These are phyloP conservation scores for Larix sibirica DNA, from an alignment of 83 land plant genomes.

Conservation along the genomic window DNA sequence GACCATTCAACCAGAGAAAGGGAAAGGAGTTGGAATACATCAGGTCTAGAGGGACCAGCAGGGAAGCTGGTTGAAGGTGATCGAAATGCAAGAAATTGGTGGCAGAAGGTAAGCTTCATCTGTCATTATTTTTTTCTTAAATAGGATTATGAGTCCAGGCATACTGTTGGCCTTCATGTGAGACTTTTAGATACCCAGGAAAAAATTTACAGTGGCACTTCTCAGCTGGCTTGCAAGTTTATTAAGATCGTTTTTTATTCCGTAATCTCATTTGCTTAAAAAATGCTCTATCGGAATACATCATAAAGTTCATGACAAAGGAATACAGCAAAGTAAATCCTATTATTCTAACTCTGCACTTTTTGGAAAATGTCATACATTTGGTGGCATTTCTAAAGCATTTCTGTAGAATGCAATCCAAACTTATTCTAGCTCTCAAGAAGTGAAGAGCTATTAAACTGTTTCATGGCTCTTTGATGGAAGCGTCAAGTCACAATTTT, in stretches of 20 bases:
- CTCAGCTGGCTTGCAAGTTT: neutral
- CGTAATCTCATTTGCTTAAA: no score
- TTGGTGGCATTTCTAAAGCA: neutral
- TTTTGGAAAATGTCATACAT: neutral
- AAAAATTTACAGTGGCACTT: neutral
- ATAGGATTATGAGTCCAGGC: neutral
- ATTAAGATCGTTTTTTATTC: neutral
- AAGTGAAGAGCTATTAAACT: no score
- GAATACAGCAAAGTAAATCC: neutral
- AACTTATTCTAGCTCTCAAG: neutral
- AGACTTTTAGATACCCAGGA: neutral
- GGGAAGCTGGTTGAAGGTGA: constrained; percentile 85
- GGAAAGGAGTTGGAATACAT: constrained; percentile 69
- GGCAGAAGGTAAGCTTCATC: constrained; percentile 77
- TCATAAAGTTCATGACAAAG: no score
- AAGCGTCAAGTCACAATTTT: no score
- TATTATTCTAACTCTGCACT: neutral
- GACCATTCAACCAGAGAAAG: constrained; percentile 60
- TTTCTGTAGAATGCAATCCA: neutral
- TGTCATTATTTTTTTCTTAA: neutral
- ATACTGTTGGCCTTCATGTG: neutral
- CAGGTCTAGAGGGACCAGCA: constrained; percentile 78
- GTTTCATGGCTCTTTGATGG: no score
- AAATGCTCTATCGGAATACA: no score
- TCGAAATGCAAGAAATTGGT: constrained; percentile 77